These are phyloP conservation scores for Penicillium sp. DNA, from an alignment of 2,329 filamentous ascomycete species.

Conservation along the genomic window DNA sequence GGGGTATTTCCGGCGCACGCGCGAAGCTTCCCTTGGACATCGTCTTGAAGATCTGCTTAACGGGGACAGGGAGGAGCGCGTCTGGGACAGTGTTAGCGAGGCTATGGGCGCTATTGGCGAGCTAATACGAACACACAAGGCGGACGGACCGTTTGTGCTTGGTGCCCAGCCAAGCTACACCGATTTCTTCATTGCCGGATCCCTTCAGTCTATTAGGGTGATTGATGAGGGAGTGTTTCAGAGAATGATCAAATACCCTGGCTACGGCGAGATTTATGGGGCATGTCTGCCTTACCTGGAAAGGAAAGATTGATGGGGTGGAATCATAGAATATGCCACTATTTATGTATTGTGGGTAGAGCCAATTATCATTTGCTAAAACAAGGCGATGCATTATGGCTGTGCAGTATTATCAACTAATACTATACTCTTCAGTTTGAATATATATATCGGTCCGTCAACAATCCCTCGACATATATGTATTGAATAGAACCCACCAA, in stretches of 20 bases:
- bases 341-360: no score
- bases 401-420: not conserved
- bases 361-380: not conserved
- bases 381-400: not conserved
- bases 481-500: not conserved
- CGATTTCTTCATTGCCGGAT: constrained; percentile 45
- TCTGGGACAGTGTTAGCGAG: constrained; percentile 16
- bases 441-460: not conserved
- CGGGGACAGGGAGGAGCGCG: constrained; percentile 2
- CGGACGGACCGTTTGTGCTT: constrained; percentile 43
- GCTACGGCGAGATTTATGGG: constrained; percentile 10
- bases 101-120: constrained; percentile 31
- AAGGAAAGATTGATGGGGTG: not conserved
- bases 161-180: constrained; percentile 37
- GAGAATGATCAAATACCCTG: constrained; percentile 24
- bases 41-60: constrained; percentile 40
- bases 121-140: constrained; percentile 37
- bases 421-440: not conserved
- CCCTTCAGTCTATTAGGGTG: constrained; percentile 35
- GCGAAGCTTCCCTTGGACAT: constrained; percentile 39
- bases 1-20: constrained; percentile 43
- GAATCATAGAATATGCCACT: no score
- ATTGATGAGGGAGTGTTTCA: constrained; percentile 34
- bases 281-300: constrained; percentile 14
- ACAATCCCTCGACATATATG: not conserved